Percentiles rank a stretch among this genome's conserved stretches.
phyloP scores from a whole-genome alignment of 495 filamentous ascomycete genomes.

The Hypoxylon trugodes region DNA sequence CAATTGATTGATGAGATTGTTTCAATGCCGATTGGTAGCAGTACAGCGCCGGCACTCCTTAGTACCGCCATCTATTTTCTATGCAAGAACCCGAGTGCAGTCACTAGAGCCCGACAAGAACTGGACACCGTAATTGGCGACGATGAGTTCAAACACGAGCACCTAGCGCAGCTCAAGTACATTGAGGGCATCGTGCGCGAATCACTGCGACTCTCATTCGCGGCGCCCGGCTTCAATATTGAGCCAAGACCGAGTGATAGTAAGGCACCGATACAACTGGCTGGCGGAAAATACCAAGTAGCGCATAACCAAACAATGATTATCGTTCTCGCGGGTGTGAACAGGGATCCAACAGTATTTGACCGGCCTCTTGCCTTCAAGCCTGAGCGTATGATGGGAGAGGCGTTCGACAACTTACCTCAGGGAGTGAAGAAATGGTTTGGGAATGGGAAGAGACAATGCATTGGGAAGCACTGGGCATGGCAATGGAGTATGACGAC shows the following conservation, averaged over 20 bases:
- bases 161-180: slow-evolving; percentile 68
- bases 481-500: slow-evolving; percentile 68
- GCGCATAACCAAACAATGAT: slow-evolving; percentile 68
- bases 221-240: slow-evolving; percentile 73
- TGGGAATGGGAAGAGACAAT: slow-evolving; percentile 73
- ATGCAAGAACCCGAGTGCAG: slow-evolving; percentile 66
- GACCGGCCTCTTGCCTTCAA: slow-evolving; percentile 68
- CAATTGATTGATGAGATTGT: slow-evolving; percentile 75
- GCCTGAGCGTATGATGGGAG: slow-evolving; percentile 73
- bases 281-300: slow-evolving; percentile 73
- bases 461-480: slow-evolving; percentile 74
- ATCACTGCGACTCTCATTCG: slow-evolving; percentile 68
- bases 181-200: slow-evolving; percentile 71
- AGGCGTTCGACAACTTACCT: slow-evolving; percentile 65
- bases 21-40: slow-evolving; percentile 60
- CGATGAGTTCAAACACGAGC: slow-evolving; percentile 60
- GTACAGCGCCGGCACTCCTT: slow-evolving; percentile 58
- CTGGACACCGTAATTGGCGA: slow-evolving; percentile 68
- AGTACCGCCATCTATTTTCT: slow-evolving; percentile 67
- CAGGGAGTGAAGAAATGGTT: slow-evolving; percentile 72
- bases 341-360: slow-evolving; percentile 74
- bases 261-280: slow-evolving; percentile 51
- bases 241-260: slow-evolving; percentile 62
- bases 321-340: slow-evolving; percentile 65
- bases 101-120: slow-evolving; percentile 70